Evolutionary conservation across 139 green algal genomes (phyloP), one percentile per base, ranked within the genome.

Genomic region (Asterochloris erici): DNA sequence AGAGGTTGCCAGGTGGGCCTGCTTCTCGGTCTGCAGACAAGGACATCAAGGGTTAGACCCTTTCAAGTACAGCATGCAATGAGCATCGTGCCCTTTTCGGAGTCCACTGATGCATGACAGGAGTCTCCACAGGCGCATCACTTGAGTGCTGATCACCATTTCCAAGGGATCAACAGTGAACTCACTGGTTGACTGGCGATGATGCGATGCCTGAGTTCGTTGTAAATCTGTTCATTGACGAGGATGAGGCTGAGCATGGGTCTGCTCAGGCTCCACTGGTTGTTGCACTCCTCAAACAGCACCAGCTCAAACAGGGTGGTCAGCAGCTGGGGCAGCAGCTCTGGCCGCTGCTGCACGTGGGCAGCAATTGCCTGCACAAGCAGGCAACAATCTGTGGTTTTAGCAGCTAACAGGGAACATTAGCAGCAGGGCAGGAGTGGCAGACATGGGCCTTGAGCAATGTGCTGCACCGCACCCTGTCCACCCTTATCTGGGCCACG

Each of bases 181-280:
- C 76, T 70, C 14, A 80, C 76, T 17, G 93, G 89, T 86, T 96
- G 94, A 23, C 68, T 88, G 60, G 87, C 82, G 15, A 96, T 86
- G 62, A 97, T 90, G 63, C 91, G 87, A 71, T 89, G 85, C 86
- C 92, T 93, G n/a, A 98, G 84, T 28, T 94, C 87, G 47, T 83
- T 85, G 88, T 94, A 86, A 62, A 86, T 86, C 61, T 89, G 85
- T 83, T 98, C 94, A 83, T 94, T 98, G 78, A 99, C 88, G 1
- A 99, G 90, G 84, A 99, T 98, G 24, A 99, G 92, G 74, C 86
- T 91, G 19, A 99, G 94, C 93, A 99, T 98, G 73, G 97, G 97
- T 63, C 97, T 86, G 77, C 85, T 95, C 14, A 99, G 90, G 81
- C 88, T 95, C 97, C 97, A 99, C 90, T 98, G 96, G 87, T 99